Evolutionary conservation across 2,329 filamentous ascomycete species (phyloP).

Genomic region (Botrytis pseudocinerea): DNA sequence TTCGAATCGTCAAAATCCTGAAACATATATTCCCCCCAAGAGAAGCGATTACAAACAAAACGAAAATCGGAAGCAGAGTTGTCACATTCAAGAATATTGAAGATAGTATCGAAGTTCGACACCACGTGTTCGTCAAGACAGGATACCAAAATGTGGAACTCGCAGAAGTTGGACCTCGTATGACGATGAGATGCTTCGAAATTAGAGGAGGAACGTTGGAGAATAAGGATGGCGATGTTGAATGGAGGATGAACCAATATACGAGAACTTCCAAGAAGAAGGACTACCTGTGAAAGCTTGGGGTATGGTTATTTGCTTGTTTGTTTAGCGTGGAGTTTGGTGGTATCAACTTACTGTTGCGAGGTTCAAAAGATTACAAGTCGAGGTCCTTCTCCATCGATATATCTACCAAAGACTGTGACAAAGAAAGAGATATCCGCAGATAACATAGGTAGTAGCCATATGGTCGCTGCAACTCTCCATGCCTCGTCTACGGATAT

Average conservation of each 20-base stretch:
- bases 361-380: constrained; percentile 19
- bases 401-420: constrained; percentile 19
- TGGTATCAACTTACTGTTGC: constrained; percentile 29
- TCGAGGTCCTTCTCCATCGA: constrained; percentile 23
- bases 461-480: constrained; percentile 23
- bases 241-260: constrained; percentile 96
- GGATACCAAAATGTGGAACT: constrained; percentile 87
- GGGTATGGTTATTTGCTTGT: constrained; percentile 29
- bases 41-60: constrained; percentile 68
- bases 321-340: constrained; percentile 41
- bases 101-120: constrained; percentile 88
- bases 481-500: constrained; percentile 21
- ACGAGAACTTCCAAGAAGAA: constrained; percentile 93
- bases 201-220: constrained; percentile 89
- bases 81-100: constrained; percentile 95
- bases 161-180: constrained; percentile 85
- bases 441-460: constrained; percentile 22
- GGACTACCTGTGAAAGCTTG: constrained; percentile 72
- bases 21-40: constrained; percentile 94
- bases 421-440: constrained; percentile 20
- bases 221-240: constrained; percentile 91
- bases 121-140: constrained; percentile 92
- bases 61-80: constrained; percentile 81
- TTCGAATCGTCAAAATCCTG: constrained; percentile 82
- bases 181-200: constrained; percentile 97